Evolutionary conservation across 192 early-diverging fungal genomes (phyloP).

Genomic region (Coemansia sp.): DNA sequence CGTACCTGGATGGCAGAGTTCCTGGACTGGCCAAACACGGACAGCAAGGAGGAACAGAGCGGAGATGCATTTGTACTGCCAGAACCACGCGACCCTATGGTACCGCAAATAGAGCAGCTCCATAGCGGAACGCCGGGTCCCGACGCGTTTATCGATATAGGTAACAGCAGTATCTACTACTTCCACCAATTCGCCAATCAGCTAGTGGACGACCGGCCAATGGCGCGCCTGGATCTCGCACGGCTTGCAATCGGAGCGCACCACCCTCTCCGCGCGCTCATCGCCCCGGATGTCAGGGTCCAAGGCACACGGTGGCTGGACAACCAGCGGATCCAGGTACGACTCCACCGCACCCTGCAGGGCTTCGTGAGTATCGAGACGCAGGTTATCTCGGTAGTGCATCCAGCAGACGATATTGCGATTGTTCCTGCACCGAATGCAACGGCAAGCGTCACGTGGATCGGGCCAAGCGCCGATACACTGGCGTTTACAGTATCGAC

Average conservation of each 20-base stretch:
- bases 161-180: slow-evolving; percentile 38
- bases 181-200: slow-evolving; percentile 18
- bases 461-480: slow-evolving; percentile 18
- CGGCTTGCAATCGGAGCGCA: slow-evolving; percentile 6
- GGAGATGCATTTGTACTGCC: too few species aligned
- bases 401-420: slow-evolving; percentile 19
- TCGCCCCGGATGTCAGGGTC: slow-evolving; percentile 17
- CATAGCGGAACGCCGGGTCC: slow-evolving; percentile 1
- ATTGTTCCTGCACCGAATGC: slow-evolving; percentile 26
- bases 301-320: slow-evolving; percentile 30
- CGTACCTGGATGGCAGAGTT: slow-evolving; percentile 41
- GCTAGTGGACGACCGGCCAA: slow-evolving; percentile 1
- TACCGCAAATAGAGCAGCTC: not conserved
- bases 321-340: slow-evolving; percentile 36
- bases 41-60: not conserved
- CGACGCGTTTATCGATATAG: slow-evolving; percentile 30
- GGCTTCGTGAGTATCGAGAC: slow-evolving; percentile 23
- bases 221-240: slow-evolving; percentile 18
- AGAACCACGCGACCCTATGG: not conserved
- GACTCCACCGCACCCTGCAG: slow-evolving; percentile 29
- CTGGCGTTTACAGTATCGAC: slow-evolving; percentile 11
- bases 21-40: slow-evolving; percentile 19
- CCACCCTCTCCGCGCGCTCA: slow-evolving; percentile 19
- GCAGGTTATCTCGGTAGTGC: slow-evolving; percentile 37
- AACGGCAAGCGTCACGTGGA: slow-evolving; percentile 35